Base-by-base conservation (phyloP, 2,329 filamentous ascomycete species). In the Neurospora sp. region DNA sequence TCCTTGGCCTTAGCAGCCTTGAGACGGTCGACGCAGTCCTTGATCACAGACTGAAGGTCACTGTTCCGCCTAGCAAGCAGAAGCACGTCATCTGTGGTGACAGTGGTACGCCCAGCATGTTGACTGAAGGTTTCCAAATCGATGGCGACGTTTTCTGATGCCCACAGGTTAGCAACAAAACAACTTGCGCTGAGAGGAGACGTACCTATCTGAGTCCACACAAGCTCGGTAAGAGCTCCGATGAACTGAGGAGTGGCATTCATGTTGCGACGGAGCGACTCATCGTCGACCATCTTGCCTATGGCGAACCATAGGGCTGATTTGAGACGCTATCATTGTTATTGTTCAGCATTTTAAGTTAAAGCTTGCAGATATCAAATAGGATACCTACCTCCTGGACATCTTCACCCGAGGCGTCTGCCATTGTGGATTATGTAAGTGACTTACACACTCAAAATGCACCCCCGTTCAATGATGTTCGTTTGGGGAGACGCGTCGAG, bases 211-310 rank as follows among this genome's bases (percentile, higher is more conserved):
- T 97, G 93, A 1, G 89, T 87, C 89, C 92, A 97, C 8, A 95
- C 91, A 79, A 97, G 87, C 79, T 97, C 93, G 0, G 92, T 96
- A 77, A 96, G 80, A 0, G 91, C 91, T 8, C 91, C 93, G 74
- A 96, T 96, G 79, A 96, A 97, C 77, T 97, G 93, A 1, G 92
- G 92, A 36, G 95, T 97, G 6, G 94, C 92, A 79, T 97, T 97
- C 73, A 92, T 86, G 77, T 92, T 88, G 37, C 89, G 83, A 70
- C 86, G 84, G 38, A 93, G 82, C 19, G 89, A 90, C 78, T 97
- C 91, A 74, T 95, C 89, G 78, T 98, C 95, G 73, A 97, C 92
- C 71, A 96, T 95, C 78, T 93, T 91, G 74, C 92, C 92, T 71
- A 97, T 87, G 33, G 89, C 87, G 77, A 91, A 91, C 93, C 93